phyloP scores from a whole-genome alignment of 768 basidiomycete genomes.

The Leccinum pellstonianum region DNA sequence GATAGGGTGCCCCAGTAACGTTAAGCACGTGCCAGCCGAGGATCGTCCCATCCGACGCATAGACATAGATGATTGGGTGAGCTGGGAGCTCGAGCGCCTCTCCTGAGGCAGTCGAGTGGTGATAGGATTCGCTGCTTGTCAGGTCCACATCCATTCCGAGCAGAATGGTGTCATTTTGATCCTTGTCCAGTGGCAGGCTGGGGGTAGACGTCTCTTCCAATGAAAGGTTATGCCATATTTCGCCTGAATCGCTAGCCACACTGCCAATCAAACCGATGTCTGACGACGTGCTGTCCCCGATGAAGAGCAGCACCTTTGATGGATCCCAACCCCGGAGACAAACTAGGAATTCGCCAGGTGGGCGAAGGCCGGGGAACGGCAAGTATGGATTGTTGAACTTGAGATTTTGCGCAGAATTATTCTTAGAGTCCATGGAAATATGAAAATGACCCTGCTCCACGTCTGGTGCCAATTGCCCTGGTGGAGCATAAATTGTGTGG shows the following conservation, averaged over 20 bases:
- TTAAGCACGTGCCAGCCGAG: constrained; percentile 72
- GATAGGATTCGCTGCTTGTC: constrained; percentile 46
- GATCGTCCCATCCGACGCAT: constrained; percentile 76
- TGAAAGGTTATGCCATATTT: constrained; percentile 44
- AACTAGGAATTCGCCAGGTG: constrained; percentile 43
- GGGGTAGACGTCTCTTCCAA: constrained; percentile 53
- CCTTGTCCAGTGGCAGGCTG: constrained; percentile 64
- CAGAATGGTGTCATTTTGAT: constrained; percentile 68
- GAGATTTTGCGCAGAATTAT: constrained; percentile 36
- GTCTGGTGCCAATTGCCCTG: constrained; percentile 36
- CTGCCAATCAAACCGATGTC: constrained; percentile 49
- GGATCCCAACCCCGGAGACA: constrained; percentile 46
- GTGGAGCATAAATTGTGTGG: constrained; percentile 59
- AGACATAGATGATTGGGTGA: constrained; percentile 69
- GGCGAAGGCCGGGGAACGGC: constrained; percentile 45
- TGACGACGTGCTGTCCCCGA: constrained; percentile 51
- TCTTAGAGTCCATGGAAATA: constrained; percentile 42
- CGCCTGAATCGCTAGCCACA: constrained; percentile 27
- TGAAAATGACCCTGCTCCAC: constrained; percentile 43
- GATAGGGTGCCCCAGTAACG: constrained; percentile 50
- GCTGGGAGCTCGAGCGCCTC: constrained; percentile 44
- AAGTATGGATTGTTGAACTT: constrained; percentile 40
- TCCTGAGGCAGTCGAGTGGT: constrained; percentile 39
- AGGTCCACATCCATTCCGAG: constrained; percentile 66
- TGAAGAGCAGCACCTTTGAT: constrained; percentile 40